Conservation (phyloP, 2,329 filamentous ascomycete genomes). For the Scolecobasidium constrictum region DNA sequence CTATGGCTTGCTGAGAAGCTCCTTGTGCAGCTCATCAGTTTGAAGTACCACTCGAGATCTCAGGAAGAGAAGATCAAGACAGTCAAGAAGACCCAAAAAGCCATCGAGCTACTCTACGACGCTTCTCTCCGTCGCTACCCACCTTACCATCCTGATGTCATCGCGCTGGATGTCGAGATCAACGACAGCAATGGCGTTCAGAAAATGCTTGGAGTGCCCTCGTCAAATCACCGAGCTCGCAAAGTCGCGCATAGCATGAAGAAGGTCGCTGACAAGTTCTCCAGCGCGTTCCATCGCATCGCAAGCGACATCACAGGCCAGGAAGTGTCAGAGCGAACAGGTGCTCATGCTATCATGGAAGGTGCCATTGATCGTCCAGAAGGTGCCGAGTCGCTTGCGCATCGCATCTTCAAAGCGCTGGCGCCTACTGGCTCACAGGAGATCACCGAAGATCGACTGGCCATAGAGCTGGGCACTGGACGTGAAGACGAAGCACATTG, state of each 20-base stretch:
- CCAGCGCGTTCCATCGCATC: background rate
- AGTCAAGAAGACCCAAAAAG: background rate
- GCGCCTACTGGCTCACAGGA: background rate
- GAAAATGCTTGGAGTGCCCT: background rate
- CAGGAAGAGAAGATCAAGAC: background rate
- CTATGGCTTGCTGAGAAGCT: background rate
- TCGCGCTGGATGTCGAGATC: background rate
- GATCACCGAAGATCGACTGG: background rate
- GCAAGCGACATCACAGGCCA: background rate
- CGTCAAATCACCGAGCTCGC: background rate
- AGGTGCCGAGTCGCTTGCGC: background rate
- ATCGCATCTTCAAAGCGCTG: background rate
- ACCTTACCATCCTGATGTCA: background rate
- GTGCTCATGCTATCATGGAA: background rate
- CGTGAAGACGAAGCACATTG: constrained; percentile 77
- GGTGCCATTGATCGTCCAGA: background rate
- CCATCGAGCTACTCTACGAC: background rate
- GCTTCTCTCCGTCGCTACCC: background rate
- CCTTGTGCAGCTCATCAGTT: background rate
- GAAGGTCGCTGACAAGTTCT: background rate
- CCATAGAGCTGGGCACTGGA: background rate
- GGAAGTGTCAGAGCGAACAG: background rate
- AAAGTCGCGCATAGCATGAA: background rate
- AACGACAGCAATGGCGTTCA: background rate
- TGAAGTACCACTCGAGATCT: background rate